Percentiles rank a stretch among this genome's conserved stretches.
These are phyloP conservation scores for Venturia asperata DNA, from an alignment of 2,329 filamentous ascomycete genomes.

Conservation along the genomic window DNA sequence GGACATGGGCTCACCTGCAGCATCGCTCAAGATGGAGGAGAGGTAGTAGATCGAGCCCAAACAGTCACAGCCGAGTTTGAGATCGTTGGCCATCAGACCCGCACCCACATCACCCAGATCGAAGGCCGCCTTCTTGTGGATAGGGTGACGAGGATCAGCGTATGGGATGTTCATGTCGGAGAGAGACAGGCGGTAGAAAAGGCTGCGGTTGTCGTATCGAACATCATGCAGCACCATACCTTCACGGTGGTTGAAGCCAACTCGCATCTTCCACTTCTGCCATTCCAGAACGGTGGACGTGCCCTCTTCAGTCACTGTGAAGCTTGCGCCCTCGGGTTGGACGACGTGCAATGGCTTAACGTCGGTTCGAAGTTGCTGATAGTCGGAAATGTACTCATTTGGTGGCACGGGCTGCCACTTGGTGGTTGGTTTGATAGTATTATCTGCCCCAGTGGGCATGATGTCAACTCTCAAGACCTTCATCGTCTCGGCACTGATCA, in stretches of 20 bases:
- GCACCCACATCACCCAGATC: constrained; percentile 61
- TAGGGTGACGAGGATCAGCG: constrained; percentile 59
- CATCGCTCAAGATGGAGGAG: constrained; percentile 50
- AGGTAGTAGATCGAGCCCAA: constrained; percentile 64
- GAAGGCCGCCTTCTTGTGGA: constrained; percentile 63
- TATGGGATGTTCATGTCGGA: constrained; percentile 62
- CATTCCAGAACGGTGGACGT: constrained; percentile 52
- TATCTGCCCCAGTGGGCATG: constrained; percentile 59
- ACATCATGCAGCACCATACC: constrained; percentile 61
- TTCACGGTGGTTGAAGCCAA: constrained; percentile 63
- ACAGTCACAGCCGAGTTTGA: constrained; percentile 64
- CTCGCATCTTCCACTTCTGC: constrained; percentile 66
- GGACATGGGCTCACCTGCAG: constrained; percentile 50
- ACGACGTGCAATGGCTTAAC: constrained; percentile 58
- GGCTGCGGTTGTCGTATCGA: constrained; percentile 53
- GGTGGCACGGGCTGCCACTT: constrained; percentile 53
- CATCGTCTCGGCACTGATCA: constrained; percentile 55
- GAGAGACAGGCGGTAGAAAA: constrained; percentile 60
- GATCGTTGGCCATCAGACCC: constrained; percentile 61
- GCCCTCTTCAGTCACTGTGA: constrained; percentile 45
- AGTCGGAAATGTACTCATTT: constrained; percentile 61
- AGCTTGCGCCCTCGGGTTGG: constrained; percentile 59
- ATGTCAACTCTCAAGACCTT: constrained; percentile 63
- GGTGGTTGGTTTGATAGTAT: constrained; percentile 47
- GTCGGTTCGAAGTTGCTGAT: constrained; percentile 53